Base-by-base conservation (phyloP, 441 rosid species). In the Pelargonium fulgidum region DNA sequence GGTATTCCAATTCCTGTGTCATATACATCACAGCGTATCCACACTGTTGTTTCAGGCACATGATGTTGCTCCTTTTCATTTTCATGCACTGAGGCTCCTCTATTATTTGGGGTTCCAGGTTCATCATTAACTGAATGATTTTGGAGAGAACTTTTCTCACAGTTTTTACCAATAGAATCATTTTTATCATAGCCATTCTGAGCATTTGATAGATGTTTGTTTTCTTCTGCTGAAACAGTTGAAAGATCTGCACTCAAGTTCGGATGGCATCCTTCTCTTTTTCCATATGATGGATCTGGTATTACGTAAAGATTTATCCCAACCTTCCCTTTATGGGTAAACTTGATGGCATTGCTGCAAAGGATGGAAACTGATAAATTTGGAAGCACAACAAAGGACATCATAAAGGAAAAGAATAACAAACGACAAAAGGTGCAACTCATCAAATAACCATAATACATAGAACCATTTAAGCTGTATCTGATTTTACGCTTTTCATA, bases 1-100 rank as follows among this genome's bases (percentile, higher is more conserved):
- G 99, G 99, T 72, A 93, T 93, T 80, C 99, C 97, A 61, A 93
- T 93, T 73, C 99, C 97, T 44, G 96, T 86, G 78, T 94, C 99
- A 70, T 84, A 83, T 39, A 94, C 97, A 54, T 94, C 97, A 13
- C 99, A 94, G 44, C 91, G 62, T 58, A 94, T 82, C 97, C 99
- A 94, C 36, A 88, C 97, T 42, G 82, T 81, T 64, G 89, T 82
- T 80, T 79, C 93, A 0, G 80, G 68, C n/a, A 67, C 36, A 44
- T 74, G 71, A 44, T 74, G 68, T 12, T 77, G 83, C 70, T 75
- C 91, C 70, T 76, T 85, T 24, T 70, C 58, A 56, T 79, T 80
- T 59, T 70, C 76, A 65, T 81, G 77, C 26, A 66, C 68, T 3
- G 70, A 64, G 61, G 65, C 72, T 74, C 72, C 72, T 74, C 72